Evolutionary conservation across 192 early-diverging fungal species (phyloP).

Genomic region (Coemansia sp.): DNA sequence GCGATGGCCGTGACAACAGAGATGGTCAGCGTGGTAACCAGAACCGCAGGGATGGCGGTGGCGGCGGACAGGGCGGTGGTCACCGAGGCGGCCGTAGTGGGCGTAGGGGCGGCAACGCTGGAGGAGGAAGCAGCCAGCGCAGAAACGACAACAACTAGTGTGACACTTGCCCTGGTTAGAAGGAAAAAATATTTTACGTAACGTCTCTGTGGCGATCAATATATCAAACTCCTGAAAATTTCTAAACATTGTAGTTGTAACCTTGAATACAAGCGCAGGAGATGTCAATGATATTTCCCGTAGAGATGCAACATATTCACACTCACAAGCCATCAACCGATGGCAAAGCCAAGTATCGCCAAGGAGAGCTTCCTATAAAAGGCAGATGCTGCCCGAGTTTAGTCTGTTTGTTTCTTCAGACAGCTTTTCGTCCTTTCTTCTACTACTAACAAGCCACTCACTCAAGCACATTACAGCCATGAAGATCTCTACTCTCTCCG

Average conservation of each 20-base stretch:
- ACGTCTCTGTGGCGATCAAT: not conserved
- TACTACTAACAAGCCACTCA: not conserved
- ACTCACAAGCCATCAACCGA: not conserved
- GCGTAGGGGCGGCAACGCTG: slow-evolving; percentile 10
- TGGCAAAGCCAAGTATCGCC: not conserved
- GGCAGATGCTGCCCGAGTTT: not conserved
- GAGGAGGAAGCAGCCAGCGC: slow-evolving; percentile 26
- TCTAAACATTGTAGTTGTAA: no score
- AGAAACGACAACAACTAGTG: slow-evolving; percentile 7
- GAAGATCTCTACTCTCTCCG: not conserved
- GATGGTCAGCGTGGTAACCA: slow-evolving; percentile 18
- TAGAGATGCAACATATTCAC: not conserved
- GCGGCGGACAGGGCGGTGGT: slow-evolving; percentile 9
- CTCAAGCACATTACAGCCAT: not conserved
- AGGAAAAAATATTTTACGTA: slow-evolving; percentile 11
- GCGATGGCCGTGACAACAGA: slow-evolving; percentile 21
- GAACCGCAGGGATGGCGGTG: slow-evolving; percentile 21
- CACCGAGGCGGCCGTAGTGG: slow-evolving; percentile 16
- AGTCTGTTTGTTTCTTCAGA: not conserved
- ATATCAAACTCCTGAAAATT: not conserved
- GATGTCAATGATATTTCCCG: not conserved
- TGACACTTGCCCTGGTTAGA: not conserved
- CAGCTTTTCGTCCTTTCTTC: not conserved
- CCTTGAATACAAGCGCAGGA: no score
- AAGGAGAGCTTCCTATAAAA: not conserved